These are phyloP conservation scores for Tylopilus sp. DNA, from an alignment of 768 basidiomycete genomes.

Conservation along the genomic window DNA sequence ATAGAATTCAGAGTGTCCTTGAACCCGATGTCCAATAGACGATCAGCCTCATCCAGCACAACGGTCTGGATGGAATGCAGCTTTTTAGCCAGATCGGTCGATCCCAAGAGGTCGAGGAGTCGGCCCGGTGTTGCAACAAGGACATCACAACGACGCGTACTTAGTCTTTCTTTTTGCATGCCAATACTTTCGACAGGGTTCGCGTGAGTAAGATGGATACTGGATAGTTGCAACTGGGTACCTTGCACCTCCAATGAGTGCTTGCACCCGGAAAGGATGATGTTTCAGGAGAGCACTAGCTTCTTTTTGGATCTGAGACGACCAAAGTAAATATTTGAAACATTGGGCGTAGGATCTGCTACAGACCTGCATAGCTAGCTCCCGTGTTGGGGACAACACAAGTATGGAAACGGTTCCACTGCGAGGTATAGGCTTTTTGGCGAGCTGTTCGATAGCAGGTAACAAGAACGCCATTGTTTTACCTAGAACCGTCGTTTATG, in stretches of 20 bases:
- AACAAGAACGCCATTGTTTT: slow-evolving; percentile 76
- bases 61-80: slow-evolving; percentile 41
- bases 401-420: slow-evolving; percentile 48
- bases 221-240: slow-evolving; percentile 13
- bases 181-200: slow-evolving; percentile 16
- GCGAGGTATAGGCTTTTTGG: slow-evolving; percentile 36
- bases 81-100: slow-evolving; percentile 33
- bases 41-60: slow-evolving; percentile 73
- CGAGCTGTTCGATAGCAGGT: slow-evolving; percentile 68
- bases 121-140: slow-evolving; percentile 76
- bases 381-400: slow-evolving; percentile 70
- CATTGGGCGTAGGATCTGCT: slow-evolving; percentile 1
- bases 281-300: slow-evolving; percentile 45
- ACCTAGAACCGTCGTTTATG: slow-evolving; percentile 29
- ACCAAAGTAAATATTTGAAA: slow-evolving; percentile 10
- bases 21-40: slow-evolving; percentile 73
- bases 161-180: slow-evolving; percentile 27
- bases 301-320: slow-evolving; percentile 55
- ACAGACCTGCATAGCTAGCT: slow-evolving; percentile 69
- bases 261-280: slow-evolving; percentile 41
- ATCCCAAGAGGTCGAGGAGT: slow-evolving; percentile 66
- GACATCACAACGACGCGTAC: slow-evolving; percentile 41
- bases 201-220: not conserved
- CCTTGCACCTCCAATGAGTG: slow-evolving; percentile 58
- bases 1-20: slow-evolving; percentile 66